Percentiles rank a stretch among this genome's conserved stretches.
Conservation (phyloP, 305 asterid species). For the Fraxinus latifolia region DNA sequence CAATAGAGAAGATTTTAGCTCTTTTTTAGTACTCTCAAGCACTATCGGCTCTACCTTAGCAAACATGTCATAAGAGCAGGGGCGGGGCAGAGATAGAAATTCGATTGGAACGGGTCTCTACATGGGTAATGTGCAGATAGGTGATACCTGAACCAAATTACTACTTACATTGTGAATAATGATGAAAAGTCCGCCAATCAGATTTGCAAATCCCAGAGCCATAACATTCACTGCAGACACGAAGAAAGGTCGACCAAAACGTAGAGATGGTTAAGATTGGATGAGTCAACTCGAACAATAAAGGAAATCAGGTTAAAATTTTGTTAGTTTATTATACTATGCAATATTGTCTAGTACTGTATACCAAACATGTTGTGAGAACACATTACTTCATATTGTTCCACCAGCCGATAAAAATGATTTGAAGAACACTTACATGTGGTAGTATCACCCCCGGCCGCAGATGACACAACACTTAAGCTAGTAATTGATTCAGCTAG, state of each 20-base stretch:
- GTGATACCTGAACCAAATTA: conserved; percentile 2
- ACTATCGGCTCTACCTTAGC: neutral
- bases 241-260: neutral
- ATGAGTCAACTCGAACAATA: neutral
- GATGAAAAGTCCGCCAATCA: conserved; percentile 72
- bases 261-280: neutral
- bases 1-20: neutral
- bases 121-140: neutral
- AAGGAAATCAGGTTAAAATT: neutral
- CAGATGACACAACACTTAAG: conserved; percentile 77
- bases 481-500: conserved; percentile 79
- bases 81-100: neutral
- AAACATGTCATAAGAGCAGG: neutral
- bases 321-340: neutral
- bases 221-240: conserved; percentile 23
- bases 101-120: neutral
- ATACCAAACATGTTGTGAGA: neutral
- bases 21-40: neutral
- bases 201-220: conserved; percentile 74
- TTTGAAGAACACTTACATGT: conserved; percentile 56
- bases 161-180: conserved; percentile 68
- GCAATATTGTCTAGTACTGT: neutral
- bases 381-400: neutral
- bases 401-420: neutral
- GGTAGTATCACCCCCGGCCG: conserved; percentile 73